These are phyloP conservation scores for Eutypa lata DNA, from an alignment of 2,329 filamentous ascomycete genomes.

Conservation along the genomic window DNA sequence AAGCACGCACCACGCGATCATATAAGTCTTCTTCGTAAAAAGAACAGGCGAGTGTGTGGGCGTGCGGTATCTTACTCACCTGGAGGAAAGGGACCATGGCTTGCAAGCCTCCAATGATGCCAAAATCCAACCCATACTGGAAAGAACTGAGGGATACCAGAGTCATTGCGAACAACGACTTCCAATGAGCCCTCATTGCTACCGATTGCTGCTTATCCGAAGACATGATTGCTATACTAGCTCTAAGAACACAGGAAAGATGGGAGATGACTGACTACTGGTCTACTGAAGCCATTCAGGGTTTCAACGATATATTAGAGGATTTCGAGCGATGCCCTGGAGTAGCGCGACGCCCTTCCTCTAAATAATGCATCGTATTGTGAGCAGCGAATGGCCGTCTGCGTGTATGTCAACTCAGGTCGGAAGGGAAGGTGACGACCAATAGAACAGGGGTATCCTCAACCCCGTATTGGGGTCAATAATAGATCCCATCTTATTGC, in stretches of 20 bases:
- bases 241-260: not conserved
- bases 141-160: conserved; percentile 29
- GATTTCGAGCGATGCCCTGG: not conserved
- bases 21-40: not conserved
- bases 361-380: not conserved
- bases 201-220: conserved; percentile 10
- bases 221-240: conserved; percentile 14
- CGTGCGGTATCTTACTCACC: no score
- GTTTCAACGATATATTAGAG: not conserved
- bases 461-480: no score
- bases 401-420: no score
- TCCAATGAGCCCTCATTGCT: conserved; percentile 24
- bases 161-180: conserved; percentile 20
- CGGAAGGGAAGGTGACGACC: not conserved
- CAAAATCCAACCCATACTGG: conserved; percentile 31
- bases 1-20: no score
- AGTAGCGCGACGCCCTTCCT: not conserved
- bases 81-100: conserved; percentile 31
- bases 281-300: not conserved
- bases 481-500: no score
- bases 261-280: not conserved
- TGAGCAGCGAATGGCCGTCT: not conserved
- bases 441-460: no score
- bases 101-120: conserved; percentile 29
- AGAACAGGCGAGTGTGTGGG: not conserved